phyloP scores from a whole-genome alignment of 1,284 basidiomycete species.

The Rhizoctonia solani region DNA sequence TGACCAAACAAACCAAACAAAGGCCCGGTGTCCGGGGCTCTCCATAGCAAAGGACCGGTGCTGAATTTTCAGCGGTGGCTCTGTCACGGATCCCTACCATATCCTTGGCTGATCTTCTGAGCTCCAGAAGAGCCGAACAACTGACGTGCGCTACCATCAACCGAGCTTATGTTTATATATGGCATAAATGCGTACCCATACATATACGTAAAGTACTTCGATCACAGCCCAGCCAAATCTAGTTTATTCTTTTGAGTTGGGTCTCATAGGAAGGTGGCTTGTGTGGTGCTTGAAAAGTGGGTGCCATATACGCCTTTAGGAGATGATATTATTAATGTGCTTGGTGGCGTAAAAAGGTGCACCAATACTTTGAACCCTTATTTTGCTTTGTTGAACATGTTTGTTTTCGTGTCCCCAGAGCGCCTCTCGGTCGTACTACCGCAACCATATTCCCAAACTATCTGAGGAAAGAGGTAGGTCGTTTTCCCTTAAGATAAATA shows the following conservation, averaged over 20 bases:
- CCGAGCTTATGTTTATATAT: too few species aligned
- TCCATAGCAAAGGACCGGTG: conserved; percentile 32
- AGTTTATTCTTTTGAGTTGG: too few species aligned
- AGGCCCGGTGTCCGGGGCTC: conserved; percentile 21
- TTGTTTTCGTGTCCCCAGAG: not conserved
- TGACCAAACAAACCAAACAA: conserved; percentile 32
- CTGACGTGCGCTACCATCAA: not conserved
- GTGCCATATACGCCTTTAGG: too few species aligned
- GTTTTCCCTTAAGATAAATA: not conserved
- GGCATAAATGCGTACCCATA: too few species aligned
- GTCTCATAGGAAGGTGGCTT: too few species aligned
- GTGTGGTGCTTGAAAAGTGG: too few species aligned
- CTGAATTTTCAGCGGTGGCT: conserved; percentile 27
- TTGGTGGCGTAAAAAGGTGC: too few species aligned
- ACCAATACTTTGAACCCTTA: not conserved
- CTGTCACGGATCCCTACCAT: not conserved
- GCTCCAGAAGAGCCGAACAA: too few species aligned
- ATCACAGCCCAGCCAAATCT: not conserved
- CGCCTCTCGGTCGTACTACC: not conserved
- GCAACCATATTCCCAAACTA: too few species aligned
- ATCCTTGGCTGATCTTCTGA: not conserved
- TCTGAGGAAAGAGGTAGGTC: not conserved
- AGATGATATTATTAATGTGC: too few species aligned
- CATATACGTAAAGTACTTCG: too few species aligned
- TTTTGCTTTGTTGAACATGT: not conserved